Base-by-base conservation (phyloP, 2,329 filamentous ascomycete genomes). In the Fusarium sp. region DNA sequence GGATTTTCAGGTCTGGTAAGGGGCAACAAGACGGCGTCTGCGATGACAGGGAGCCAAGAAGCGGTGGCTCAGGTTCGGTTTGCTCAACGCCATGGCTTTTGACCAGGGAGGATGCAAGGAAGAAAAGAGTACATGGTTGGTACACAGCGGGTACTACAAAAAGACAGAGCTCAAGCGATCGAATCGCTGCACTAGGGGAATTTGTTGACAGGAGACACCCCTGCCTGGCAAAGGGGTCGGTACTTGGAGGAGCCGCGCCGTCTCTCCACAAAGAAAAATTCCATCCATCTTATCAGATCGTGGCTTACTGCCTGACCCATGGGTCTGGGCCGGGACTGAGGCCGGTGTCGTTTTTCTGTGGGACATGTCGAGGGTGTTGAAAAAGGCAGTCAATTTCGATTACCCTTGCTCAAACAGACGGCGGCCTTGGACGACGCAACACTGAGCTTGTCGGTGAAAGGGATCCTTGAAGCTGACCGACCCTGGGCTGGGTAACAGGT, bases 241-340 rank as follows among this genome's bases (percentile, higher is more conserved):
- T 69, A 76, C 57, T 76, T 71, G 29, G 59, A 57, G 33, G 52
- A 63, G 50, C 35, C 38, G 47, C 54, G 35, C 47, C 45, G 63
- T 64, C 64, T 68, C 74, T 71, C 77, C 74, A 74, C 68, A 75
- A 61, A 74, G 68, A 58, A 70, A 66, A 70, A 58, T 59, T 63
- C 45, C 54, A 74, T 65, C 63, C 67, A 78, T 79, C 77, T 79
- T 79, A 79, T 79, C 77, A 76, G 77, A 79, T 79, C 69, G 74
- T 79, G 70, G 70, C 68, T 71, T 62, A 50, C 45, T 31, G 56
- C 36, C 65, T 38, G 60, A 72, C 69, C 70, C 73, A 72, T 73
- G 58, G 56, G 58, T 13, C 20, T 74, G 75, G 70, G 64, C 61
- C 73, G 76, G 67, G 70, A 62, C 65, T 69, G 63, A 70, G 31